Conservation (phyloP, 768 basidiomycete species). For the Nidula microcarpa region DNA sequence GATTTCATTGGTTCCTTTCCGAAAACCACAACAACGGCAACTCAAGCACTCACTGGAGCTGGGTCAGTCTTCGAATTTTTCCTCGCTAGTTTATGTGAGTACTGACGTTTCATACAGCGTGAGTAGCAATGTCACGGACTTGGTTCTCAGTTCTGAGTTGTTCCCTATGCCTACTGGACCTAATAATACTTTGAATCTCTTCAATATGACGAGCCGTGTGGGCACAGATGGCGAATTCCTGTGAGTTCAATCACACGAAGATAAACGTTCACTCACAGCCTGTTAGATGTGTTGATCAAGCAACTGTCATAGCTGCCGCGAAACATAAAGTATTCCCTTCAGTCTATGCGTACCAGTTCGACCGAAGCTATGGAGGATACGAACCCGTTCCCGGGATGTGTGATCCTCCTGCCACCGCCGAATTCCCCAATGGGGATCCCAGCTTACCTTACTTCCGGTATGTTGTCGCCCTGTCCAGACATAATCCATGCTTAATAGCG, state of each 20-base stretch:
- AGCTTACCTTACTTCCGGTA: constrained; percentile 43
- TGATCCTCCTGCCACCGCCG: constrained; percentile 34
- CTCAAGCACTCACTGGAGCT: constrained; percentile 9
- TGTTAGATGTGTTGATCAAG: constrained; percentile 39
- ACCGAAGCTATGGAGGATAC: constrained; percentile 41
- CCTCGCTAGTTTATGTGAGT: constrained; percentile 9
- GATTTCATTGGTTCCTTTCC: constrained; percentile 36
- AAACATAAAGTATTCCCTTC: constrained; percentile 37
- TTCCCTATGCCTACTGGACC: constrained; percentile 35
- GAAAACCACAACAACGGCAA: constrained; percentile 6
- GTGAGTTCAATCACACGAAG: constrained; percentile 9
- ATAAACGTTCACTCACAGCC: background rate
- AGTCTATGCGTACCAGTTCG: constrained; percentile 44
- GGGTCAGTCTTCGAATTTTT: constrained; percentile 12
- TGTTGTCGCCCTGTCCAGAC: constrained; percentile 29
- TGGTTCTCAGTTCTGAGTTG: constrained; percentile 16
- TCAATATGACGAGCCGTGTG: constrained; percentile 42
- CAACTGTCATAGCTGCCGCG: constrained; percentile 41
- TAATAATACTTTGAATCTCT: constrained; percentile 35
- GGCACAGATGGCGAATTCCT: constrained; percentile 43
- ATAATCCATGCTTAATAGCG: constrained; percentile 4
- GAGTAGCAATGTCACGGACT: constrained; percentile 4
- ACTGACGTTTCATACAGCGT: background rate
- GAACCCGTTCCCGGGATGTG: constrained; percentile 41
- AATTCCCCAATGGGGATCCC: constrained; percentile 43